Conservation (phyloP, 305 asterid genomes). For the Fraxinus sp. region DNA sequence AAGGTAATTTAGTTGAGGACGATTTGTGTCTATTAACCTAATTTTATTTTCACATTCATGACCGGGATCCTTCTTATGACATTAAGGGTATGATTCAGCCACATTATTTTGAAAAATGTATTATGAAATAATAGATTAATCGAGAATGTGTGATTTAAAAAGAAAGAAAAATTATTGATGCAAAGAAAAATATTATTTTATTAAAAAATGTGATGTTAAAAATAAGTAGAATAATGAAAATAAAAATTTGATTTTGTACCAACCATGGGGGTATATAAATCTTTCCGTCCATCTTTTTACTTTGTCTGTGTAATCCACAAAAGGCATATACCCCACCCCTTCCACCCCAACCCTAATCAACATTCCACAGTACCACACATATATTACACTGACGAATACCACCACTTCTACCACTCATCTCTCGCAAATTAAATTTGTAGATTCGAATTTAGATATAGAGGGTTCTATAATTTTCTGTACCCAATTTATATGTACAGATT, state of each 20-base stretch:
- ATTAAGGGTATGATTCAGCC: no score
- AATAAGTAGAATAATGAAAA: no score
- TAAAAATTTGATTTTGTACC: no score
- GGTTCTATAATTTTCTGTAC: slow-evolving; percentile 11
- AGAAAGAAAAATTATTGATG: no score
- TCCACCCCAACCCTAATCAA: slow-evolving; percentile 6
- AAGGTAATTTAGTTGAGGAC: background rate
- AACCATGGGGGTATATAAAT: background rate
- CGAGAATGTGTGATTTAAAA: no score
- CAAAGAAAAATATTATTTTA: no score
- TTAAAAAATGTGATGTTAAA: no score
- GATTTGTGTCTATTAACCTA: background rate
- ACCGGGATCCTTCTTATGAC: background rate
- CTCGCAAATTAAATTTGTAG: background rate
- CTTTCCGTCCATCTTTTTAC: background rate
- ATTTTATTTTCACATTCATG: no score
- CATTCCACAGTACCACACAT: background rate
- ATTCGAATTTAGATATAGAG: slow-evolving; percentile 2
- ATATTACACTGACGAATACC: background rate
- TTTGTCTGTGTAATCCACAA: background rate
- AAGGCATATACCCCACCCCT: background rate
- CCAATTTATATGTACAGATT: slow-evolving; percentile 24
- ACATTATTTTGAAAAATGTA: no score
- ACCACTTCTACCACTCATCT: slow-evolving; percentile 10
- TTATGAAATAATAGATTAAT: no score